Base-by-base conservation (phyloP, 768 basidiomycete species). In the Rossbeevera mucosa region DNA sequence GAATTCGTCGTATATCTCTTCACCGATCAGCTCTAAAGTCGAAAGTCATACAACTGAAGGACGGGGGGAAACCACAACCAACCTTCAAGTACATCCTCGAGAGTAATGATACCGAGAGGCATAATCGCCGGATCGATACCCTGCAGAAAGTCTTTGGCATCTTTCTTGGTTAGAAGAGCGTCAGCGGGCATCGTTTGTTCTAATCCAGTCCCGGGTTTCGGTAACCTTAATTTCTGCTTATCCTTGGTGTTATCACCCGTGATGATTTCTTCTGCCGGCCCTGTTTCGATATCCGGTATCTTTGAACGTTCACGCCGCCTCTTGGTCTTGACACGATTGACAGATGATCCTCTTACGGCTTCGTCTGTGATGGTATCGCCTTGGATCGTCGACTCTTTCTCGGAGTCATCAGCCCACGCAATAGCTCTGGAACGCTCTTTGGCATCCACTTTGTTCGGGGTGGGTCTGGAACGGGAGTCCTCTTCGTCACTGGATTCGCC, bases 31-130 rank as follows among this genome's bases (percentile, higher is more conserved):
- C 64, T 94, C 92, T 90, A 59, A 29, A 46, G 14, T n/a, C 16
- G 3, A 3, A 51, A 20, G 9, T 66, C 30, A 61, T 50, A 18
- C 0, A 29, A 11, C 4, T 25, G 5, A 3, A 41, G 13, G 9
- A 31, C 5, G n/a, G 36, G 3, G 5, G 45, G 20, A 18, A 26
- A 51, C 25, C 12, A 26, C 13, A 36, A 60, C 63, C 20, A 47
- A 86, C 88, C 88, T 80, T 95, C 93, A 9, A 95, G 75, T 8
- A 95, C 89, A 57, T 95, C 93, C 69, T 95, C 93, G 2, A 95
- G 77, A 0, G 93, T 95, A 55, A 95, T 94, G 60, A 95, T 91
- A 46, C 93, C 93, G 22, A 94, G 75, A 2, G 91, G 91, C 75
- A 86, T 86, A 29, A 92, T 76, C 18, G 85, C 82, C 0, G 86